Percentiles rank a stretch among this genome's conserved stretches.
These are phyloP conservation scores for Thelonectria rubi DNA, from an alignment of 2,329 filamentous ascomycete genomes.

Conservation along the genomic window DNA sequence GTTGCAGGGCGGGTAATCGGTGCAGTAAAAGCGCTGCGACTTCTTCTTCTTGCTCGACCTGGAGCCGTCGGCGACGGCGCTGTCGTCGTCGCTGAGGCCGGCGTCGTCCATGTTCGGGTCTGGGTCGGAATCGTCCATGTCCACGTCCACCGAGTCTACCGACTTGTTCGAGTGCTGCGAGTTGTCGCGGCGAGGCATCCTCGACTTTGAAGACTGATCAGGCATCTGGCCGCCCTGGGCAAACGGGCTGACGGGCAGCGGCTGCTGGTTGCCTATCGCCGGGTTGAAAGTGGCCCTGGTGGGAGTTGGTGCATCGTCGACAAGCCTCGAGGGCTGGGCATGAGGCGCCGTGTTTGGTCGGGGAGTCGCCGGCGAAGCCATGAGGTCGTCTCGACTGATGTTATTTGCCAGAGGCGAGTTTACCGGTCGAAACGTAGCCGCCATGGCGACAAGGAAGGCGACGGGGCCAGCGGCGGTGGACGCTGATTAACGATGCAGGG, in stretches of 20 bases:
- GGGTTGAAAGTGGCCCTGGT: slow-evolving; percentile 65
- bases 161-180: slow-evolving; percentile 70
- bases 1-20: slow-evolving; percentile 91
- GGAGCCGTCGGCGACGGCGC: slow-evolving; percentile 69
- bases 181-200: slow-evolving; percentile 53
- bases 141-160: slow-evolving; percentile 72
- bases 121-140: slow-evolving; percentile 79
- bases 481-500: slow-evolving; percentile 16
- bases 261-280: slow-evolving; percentile 58
- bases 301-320: slow-evolving; percentile 66
- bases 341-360: slow-evolving; percentile 50
- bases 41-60: slow-evolving; percentile 93
- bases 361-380: slow-evolving; percentile 49
- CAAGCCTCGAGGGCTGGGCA: slow-evolving; percentile 36
- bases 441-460: slow-evolving; percentile 49
- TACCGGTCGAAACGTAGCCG: slow-evolving; percentile 59
- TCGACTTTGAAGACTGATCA: slow-evolving; percentile 53
- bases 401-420: slow-evolving; percentile 53
- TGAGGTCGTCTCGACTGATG: slow-evolving; percentile 47
- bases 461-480: slow-evolving; percentile 5
- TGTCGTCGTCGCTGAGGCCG: slow-evolving; percentile 71
- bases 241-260: slow-evolving; percentile 63
- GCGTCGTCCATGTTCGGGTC: slow-evolving; percentile 63
- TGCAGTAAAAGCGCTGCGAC: slow-evolving; percentile 95
- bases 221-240: slow-evolving; percentile 59